A percentile compares a stretch with the other conserved stretches of the same genome.
Conservation (phyloP, 2,329 filamentous ascomycete genomes). For the Calonectria pseudoreteaudii region DNA sequence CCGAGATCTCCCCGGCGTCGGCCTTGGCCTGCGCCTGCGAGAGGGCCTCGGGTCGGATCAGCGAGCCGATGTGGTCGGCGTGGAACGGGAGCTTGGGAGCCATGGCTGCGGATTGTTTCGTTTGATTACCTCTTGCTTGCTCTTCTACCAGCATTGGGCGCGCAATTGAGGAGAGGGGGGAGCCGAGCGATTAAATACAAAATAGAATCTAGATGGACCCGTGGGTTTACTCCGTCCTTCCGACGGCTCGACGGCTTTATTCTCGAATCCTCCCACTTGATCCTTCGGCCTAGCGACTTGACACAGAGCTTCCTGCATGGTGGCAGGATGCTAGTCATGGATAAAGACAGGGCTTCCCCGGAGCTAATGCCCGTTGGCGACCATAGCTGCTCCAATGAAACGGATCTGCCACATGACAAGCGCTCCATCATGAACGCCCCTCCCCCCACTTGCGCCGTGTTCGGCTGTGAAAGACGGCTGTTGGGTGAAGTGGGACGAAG, state of each 20-base stretch:
- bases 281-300: constrained; percentile 28
- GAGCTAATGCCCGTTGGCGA: constrained; percentile 21
- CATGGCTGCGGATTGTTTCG: constrained; percentile 33
- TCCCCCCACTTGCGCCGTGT: constrained; percentile 38
- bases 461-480: constrained; percentile 43
- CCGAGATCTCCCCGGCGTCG: constrained; percentile 60
- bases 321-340: constrained; percentile 18
- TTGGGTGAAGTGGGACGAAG: constrained; percentile 32
- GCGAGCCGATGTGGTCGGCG: constrained; percentile 78
- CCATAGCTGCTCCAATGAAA: constrained; percentile 35
- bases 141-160: background rate
- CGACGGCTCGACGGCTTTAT: constrained; percentile 16
- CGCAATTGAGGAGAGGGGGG: background rate
- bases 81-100: constrained; percentile 66
- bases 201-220: background rate
- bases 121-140: background rate
- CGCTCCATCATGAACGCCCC: constrained; percentile 33
- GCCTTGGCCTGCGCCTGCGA: constrained; percentile 61
- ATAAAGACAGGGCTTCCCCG: constrained; percentile 21
- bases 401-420: constrained; percentile 21
- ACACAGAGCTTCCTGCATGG: constrained; percentile 22
- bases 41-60: constrained; percentile 74
- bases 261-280: background rate
- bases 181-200: constrained; percentile 18
- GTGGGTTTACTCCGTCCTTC: constrained; percentile 6